These are phyloP conservation scores for Arthrobotrys conoides DNA, from an alignment of 2,329 filamentous ascomycete genomes.

Conservation along the genomic window DNA sequence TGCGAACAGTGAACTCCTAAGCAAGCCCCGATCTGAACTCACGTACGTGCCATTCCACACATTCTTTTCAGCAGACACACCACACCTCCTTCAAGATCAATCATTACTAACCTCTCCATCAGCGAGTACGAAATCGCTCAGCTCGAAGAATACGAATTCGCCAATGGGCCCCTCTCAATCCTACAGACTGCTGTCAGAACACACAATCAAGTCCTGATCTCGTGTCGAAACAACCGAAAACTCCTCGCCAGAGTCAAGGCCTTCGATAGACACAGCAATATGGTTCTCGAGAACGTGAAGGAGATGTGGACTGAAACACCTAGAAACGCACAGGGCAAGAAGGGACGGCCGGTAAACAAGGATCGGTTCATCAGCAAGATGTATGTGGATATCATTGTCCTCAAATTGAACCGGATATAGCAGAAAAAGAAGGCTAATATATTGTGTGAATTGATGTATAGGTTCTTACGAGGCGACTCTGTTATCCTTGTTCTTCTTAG, in stretches of 20 bases:
- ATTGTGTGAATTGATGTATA: conserved; percentile 65
- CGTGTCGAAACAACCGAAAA: conserved; percentile 98
- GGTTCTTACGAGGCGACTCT: conserved; percentile 88
- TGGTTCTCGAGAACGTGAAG: conserved; percentile 97
- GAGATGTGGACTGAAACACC: conserved; percentile 99
- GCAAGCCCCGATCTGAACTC: conserved; percentile 89
- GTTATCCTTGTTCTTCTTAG: conserved; percentile 89
- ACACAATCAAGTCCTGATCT: conserved; percentile 96
- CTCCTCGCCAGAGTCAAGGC: conserved; percentile 96
- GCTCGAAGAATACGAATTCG: conserved; percentile 80
- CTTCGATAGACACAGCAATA: conserved; percentile 99
- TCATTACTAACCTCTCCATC: conserved; percentile 32
- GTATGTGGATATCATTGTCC: conserved; percentile 69
- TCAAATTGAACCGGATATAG: neutral
- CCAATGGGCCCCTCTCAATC: conserved; percentile 86
- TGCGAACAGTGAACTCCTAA: conserved; percentile 80
- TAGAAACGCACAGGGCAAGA: conserved; percentile 84
- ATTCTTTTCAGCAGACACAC: conserved; percentile 17
- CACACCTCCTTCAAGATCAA: conserved; percentile 6
- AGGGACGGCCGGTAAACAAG: conserved; percentile 93
- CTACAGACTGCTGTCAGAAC: conserved; percentile 96
- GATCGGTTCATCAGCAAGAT: conserved; percentile 98
- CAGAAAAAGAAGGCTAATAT: neutral
- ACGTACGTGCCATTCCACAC: conserved; percentile 75
- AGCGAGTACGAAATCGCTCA: conserved; percentile 93